Evolutionary conservation across 148 eudicot species (phyloP).

Genomic region (Chenopodium album): DNA sequence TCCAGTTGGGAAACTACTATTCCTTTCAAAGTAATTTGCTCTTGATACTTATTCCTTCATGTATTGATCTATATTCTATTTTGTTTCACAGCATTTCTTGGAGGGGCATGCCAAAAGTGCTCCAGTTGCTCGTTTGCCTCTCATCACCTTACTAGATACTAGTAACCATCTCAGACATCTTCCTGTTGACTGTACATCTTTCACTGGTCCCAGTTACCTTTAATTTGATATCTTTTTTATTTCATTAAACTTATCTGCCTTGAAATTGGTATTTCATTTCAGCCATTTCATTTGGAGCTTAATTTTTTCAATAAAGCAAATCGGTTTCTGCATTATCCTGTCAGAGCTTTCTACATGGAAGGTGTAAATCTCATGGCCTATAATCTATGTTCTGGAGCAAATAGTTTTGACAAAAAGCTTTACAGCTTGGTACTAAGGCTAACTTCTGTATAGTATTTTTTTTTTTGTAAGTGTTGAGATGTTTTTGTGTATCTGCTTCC

Average conservation of each 20-base stretch:
- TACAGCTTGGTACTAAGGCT: constrained; percentile 55
- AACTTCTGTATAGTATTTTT: background rate
- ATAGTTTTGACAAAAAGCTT: constrained; percentile 84
- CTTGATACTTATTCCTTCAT: background rate
- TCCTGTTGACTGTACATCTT: constrained; percentile 79
- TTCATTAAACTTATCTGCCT: constrained; percentile 18
- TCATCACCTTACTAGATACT: constrained; percentile 73
- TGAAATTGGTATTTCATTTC: constrained; percentile 27
- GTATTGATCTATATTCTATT: background rate
- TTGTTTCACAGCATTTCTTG: constrained; percentile 79
- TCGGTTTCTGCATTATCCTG: constrained; percentile 90
- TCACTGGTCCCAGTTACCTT: constrained; percentile 4
- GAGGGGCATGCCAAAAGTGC: constrained; percentile 96
- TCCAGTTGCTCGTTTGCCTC: constrained; percentile 88
- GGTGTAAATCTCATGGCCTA: constrained; percentile 86
- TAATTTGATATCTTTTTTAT: background rate
- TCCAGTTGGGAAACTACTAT: background rate
- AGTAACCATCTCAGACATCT: constrained; percentile 65
- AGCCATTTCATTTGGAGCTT: constrained; percentile 93
- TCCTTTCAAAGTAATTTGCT: background rate
- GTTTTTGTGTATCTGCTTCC: constrained; percentile 12
- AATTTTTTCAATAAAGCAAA: constrained; percentile 87
- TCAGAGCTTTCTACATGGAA: constrained; percentile 83
- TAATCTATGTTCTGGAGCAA: constrained; percentile 79
- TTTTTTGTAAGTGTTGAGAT: background rate